Evolutionary conservation across 2,329 filamentous ascomycete genomes (phyloP).

Genomic region (Penicillium vulpinum): DNA sequence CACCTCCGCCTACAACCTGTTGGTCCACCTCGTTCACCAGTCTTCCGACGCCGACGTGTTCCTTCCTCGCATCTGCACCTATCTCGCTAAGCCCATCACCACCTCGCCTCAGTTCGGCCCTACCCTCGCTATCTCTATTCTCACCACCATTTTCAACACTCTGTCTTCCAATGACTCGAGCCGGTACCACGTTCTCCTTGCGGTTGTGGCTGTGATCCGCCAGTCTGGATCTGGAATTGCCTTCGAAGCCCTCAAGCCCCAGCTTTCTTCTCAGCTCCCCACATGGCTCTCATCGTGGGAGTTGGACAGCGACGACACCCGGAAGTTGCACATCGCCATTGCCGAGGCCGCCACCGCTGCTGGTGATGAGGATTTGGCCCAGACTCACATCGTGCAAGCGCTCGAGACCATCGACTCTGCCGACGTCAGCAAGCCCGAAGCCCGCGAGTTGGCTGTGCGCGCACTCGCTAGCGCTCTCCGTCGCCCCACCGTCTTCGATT

Average conservation of each 20-base stretch:
- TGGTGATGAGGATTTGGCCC: conserved; percentile 74
- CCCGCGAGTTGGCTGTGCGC: conserved; percentile 61
- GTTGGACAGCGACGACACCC: conserved; percentile 75
- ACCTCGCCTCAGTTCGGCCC: conserved; percentile 83
- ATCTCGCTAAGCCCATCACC: conserved; percentile 82
- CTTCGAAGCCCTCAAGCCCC: conserved; percentile 80
- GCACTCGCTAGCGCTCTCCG: conserved; percentile 68
- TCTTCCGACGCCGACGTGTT: conserved; percentile 81
- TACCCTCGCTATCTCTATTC: conserved; percentile 81
- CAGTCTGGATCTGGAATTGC: conserved; percentile 66
- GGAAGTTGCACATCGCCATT: conserved; percentile 80
- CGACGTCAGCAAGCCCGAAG: conserved; percentile 55
- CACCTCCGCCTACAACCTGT: conserved; percentile 91
- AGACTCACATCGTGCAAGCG: conserved; percentile 71
- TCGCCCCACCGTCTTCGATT: conserved; percentile 68
- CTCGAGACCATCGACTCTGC: conserved; percentile 71
- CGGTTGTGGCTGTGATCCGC: conserved; percentile 82
- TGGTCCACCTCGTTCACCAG: conserved; percentile 88
- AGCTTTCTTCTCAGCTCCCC: conserved; percentile 75
- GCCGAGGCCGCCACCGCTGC: conserved; percentile 76
- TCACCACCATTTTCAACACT: conserved; percentile 97
- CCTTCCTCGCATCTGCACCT: conserved; percentile 83
- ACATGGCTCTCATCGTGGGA: conserved; percentile 83
- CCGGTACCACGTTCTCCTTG: conserved; percentile 86
- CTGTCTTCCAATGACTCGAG: conserved; percentile 72